These are phyloP conservation scores for Panus rudis DNA, from an alignment of 768 basidiomycete genomes.

Conservation along the genomic window DNA sequence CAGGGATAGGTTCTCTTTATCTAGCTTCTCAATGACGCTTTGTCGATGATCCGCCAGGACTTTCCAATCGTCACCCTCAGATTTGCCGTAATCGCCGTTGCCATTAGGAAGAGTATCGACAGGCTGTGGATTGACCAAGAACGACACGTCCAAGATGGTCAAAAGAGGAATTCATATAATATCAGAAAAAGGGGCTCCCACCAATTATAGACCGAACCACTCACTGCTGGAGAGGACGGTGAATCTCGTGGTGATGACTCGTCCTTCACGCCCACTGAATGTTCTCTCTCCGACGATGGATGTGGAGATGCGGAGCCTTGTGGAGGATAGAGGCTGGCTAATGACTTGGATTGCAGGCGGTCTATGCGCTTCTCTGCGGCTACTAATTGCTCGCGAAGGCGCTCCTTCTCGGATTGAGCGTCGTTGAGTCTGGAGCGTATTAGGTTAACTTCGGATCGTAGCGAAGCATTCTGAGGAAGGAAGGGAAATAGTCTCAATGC, in stretches of 20 bases:
- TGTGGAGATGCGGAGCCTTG: neutral
- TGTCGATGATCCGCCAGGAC: slow-evolving; percentile 4
- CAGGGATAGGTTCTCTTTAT: slow-evolving; percentile 11
- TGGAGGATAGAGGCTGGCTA: slow-evolving; percentile 8
- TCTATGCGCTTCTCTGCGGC: slow-evolving; percentile 21
- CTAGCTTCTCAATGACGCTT: slow-evolving; percentile 20
- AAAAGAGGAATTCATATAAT: slow-evolving; percentile 36
- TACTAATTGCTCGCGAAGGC: slow-evolving; percentile 16
- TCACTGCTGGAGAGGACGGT: slow-evolving; percentile 66
- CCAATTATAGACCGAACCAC: slow-evolving; percentile 55
- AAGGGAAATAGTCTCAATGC: too few relatives aligned
- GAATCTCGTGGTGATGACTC: slow-evolving; percentile 41
- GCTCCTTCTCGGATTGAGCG: slow-evolving; percentile 16
- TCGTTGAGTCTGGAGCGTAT: slow-evolving; percentile 17
- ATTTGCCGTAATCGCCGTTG: too few relatives aligned
- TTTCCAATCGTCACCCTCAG: slow-evolving; percentile 1
- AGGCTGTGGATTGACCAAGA: too few relatives aligned
- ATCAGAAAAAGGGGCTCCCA: slow-evolving; percentile 50
- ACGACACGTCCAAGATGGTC: too few relatives aligned
- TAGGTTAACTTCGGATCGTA: slow-evolving; percentile 23
- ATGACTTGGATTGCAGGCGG: slow-evolving; percentile 19
- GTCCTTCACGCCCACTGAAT: slow-evolving; percentile 25
- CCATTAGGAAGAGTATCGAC: too few relatives aligned
- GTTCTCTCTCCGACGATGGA: slow-evolving; percentile 4
- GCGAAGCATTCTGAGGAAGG: slow-evolving; percentile 13